Conservation (phyloP, 371 early-diverging fungal species). For the Dichotomocladium elegans region DNA sequence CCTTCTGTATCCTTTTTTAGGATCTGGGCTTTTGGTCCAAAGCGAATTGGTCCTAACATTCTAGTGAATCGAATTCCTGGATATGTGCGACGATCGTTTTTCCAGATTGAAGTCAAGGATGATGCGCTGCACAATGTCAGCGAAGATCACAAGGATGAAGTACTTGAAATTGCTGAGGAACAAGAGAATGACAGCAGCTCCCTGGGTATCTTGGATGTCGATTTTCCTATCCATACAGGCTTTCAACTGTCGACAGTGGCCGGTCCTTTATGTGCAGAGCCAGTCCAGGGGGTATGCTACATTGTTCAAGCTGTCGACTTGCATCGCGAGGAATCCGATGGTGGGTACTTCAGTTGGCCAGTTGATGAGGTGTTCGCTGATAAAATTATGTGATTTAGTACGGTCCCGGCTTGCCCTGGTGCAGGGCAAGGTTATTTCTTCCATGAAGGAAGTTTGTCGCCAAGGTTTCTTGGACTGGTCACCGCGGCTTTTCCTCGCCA, state of each 20-base stretch:
- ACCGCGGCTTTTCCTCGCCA: conserved; percentile 90
- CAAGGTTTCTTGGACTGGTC: conserved; percentile 91
- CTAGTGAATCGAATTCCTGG: conserved; percentile 70
- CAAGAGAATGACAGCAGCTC: conserved; percentile 1
- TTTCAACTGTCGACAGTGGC: conserved; percentile 91
- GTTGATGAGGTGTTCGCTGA: conserved; percentile 17
- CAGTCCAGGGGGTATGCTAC: conserved; percentile 85
- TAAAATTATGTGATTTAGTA: conserved; percentile 22
- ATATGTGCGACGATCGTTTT: conserved; percentile 49
- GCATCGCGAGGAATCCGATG: conserved; percentile 25
- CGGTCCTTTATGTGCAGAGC: conserved; percentile 95
- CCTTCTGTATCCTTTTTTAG: conserved; percentile 11
- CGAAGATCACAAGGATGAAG: conserved; percentile 32
- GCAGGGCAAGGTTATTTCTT: conserved; percentile 87
- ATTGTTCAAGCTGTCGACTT: conserved; percentile 74
- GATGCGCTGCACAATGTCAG: conserved; percentile 6
- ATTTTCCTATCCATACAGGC: conserved; percentile 81
- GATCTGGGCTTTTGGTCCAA: conserved; percentile 79
- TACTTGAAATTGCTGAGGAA: conserved; percentile 27
- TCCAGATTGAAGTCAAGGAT: conserved; percentile 23
- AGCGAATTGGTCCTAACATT: conserved; percentile 86
- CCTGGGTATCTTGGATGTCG: conserved; percentile 58
- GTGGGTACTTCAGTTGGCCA: too few species aligned
- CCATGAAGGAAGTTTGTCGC: conserved; percentile 79
- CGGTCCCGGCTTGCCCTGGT: conserved; percentile 52